These are phyloP conservation scores for Dictyostelium capitatum DNA, from an alignment of 78 protist genomes.

Conservation along the genomic window DNA sequence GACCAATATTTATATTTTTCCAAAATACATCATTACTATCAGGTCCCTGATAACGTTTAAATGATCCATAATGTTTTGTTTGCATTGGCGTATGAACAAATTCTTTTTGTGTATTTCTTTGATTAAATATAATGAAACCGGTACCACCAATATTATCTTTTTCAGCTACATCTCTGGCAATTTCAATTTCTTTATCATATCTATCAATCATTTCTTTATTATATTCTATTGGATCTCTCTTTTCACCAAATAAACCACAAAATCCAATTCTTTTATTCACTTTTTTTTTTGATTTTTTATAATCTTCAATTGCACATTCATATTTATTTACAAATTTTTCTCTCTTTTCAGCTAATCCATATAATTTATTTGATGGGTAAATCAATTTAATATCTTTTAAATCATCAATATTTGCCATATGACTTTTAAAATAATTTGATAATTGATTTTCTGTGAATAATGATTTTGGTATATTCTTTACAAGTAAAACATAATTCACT, in stretches of 20 bases:
- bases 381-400: not conserved
- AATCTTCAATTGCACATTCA: not conserved
- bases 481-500: not conserved
- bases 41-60: slow-evolving; percentile 26
- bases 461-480: not conserved
- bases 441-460: not conserved
- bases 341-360: not conserved
- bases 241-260: not conserved
- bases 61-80: not conserved
- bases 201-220: not conserved
- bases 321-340: not conserved
- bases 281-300: not conserved
- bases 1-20: slow-evolving; percentile 32
- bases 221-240: not conserved
- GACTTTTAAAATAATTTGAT: not conserved
- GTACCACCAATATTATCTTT: not conserved
- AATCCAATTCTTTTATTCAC: not conserved
- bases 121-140: slow-evolving; percentile 53
- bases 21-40: slow-evolving; percentile 80
- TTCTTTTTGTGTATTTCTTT: slow-evolving; percentile 16
- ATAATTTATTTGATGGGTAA: not conserved
- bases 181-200: no score
- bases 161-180: not conserved
- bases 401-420: not conserved
- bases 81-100: slow-evolving; percentile 41